Percentiles rank a stretch among this genome's conserved stretches.
Conservation (phyloP, 2,329 filamentous ascomycete genomes). For the Dichotomopilus funicola region DNA sequence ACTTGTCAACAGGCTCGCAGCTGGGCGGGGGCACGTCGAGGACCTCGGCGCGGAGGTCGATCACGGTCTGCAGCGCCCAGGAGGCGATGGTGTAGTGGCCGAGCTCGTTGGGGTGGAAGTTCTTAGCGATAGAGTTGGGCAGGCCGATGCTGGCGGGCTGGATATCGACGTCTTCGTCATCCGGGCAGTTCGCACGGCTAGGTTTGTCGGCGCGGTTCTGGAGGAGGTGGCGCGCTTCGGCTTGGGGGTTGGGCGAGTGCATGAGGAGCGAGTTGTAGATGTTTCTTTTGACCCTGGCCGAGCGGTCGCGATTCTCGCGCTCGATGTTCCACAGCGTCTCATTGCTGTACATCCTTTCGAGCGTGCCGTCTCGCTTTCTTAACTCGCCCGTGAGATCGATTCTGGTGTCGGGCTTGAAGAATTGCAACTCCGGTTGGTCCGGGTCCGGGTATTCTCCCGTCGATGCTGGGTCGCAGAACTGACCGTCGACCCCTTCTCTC, state of each 20-base stretch:
- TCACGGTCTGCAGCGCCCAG: neutral
- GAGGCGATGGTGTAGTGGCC: neutral
- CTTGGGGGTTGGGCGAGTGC: constrained; percentile 1
- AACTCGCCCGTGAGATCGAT: neutral
- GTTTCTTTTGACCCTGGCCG: neutral
- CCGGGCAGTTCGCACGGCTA: neutral
- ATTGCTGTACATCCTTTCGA: neutral
- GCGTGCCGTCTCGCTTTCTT: neutral
- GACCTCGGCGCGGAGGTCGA: neutral
- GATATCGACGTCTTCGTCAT: neutral
- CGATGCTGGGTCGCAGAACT: neutral
- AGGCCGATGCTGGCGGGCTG: neutral
- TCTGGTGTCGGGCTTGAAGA: neutral
- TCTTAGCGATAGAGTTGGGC: neutral
- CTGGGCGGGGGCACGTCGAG: neutral
- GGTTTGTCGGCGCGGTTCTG: neutral
- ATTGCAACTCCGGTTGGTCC: neutral
- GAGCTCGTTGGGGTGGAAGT: neutral
- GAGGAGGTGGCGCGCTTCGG: neutral
- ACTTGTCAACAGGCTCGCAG: neutral
- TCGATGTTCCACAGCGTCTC: neutral
- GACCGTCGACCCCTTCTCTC: neutral
- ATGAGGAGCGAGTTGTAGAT: constrained; percentile 7
- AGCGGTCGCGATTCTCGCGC: neutral
- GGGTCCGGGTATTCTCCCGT: constrained; percentile 1